These are phyloP conservation scores for Candida bentonensis DNA, from an alignment of 805 yeast species.

Conservation along the genomic window DNA sequence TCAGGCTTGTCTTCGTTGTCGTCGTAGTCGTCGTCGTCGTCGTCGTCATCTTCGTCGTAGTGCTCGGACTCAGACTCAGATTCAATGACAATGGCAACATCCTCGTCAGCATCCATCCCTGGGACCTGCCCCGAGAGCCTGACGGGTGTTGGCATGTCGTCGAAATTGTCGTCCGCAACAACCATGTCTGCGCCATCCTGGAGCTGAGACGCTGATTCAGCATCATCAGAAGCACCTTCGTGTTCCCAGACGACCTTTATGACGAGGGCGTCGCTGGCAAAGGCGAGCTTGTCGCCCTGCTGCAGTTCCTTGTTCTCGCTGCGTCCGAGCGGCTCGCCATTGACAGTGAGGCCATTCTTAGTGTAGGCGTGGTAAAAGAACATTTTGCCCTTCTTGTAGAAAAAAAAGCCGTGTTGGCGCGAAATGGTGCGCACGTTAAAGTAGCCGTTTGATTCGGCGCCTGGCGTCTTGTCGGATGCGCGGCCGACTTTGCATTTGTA, in stretches of 20 bases:
- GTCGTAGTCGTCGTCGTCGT: constrained; percentile 2
- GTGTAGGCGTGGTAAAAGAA: not conserved
- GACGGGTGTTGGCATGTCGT: too few species aligned
- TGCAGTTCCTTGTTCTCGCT: not conserved
- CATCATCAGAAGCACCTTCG: constrained; percentile 8
- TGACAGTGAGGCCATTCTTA: not conserved
- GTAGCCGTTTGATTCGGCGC: not conserved
- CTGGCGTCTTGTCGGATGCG: not conserved
- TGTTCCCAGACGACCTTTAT: constrained; percentile 20
- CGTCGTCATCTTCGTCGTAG: constrained; percentile 1
- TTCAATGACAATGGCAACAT: too few species aligned
- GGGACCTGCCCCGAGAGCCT: too few species aligned
- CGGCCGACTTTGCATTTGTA: not conserved
- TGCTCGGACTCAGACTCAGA: not conserved
- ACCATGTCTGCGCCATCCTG: too few species aligned
- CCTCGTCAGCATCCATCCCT: too few species aligned
- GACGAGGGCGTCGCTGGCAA: constrained; percentile 18
- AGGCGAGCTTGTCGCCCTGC: constrained; percentile 9
- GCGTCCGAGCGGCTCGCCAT: not conserved
- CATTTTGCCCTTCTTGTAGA: not conserved
- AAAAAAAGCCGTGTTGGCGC: not conserved
- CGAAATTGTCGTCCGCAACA: too few species aligned
- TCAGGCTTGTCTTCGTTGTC: not conserved
- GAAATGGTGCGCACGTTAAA: not conserved
- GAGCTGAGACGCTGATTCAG: not conserved